A percentile compares a stretch with the other conserved stretches of the same genome.
Evolutionary conservation across 2,329 filamentous ascomycete genomes (phyloP).

Genomic region (Didymella glomerata): DNA sequence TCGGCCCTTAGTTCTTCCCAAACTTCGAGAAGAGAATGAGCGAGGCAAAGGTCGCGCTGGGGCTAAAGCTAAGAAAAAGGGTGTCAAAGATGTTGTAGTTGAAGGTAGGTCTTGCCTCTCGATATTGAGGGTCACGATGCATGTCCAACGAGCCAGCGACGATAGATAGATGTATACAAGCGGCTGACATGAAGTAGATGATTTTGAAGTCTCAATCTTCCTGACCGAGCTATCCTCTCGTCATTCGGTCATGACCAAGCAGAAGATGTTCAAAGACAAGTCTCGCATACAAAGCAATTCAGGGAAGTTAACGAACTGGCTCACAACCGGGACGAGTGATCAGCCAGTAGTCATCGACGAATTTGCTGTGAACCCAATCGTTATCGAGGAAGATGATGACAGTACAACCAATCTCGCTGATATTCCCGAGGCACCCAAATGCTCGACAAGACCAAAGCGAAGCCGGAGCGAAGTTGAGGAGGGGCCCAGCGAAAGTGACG

Average conservation of each 20-base stretch:
- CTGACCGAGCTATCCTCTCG: conserved; percentile 84
- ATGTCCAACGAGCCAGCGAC: neutral
- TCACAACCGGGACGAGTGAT: conserved; percentile 52
- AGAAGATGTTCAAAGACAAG: conserved; percentile 71
- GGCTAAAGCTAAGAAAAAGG: conserved; percentile 72
- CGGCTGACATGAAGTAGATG: conserved; percentile 66
- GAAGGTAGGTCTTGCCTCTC: conserved; percentile 67
- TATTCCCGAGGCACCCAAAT: conserved; percentile 61
- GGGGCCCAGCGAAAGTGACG: conserved; percentile 43
- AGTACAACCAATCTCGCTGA: conserved; percentile 61
- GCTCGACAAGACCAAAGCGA: conserved; percentile 30
- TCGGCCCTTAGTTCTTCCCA: conserved; percentile 85
- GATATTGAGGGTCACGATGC: neutral
- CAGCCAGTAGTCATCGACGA: conserved; percentile 55
- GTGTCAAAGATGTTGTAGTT: conserved; percentile 87
- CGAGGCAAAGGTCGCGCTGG: conserved; percentile 68
- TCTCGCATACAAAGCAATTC: conserved; percentile 57
- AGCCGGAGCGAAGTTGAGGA: conserved; percentile 16
- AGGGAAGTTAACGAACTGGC: conserved; percentile 58
- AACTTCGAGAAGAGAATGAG: conserved; percentile 84
- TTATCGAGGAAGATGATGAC: conserved; percentile 66
- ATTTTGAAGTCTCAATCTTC: conserved; percentile 95
- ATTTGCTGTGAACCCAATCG: conserved; percentile 55
- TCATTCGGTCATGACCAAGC: conserved; percentile 85
- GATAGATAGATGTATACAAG: neutral